These are phyloP conservation scores for Botrytis fabae DNA, from an alignment of 2,329 filamentous ascomycete species.

Conservation along the genomic window DNA sequence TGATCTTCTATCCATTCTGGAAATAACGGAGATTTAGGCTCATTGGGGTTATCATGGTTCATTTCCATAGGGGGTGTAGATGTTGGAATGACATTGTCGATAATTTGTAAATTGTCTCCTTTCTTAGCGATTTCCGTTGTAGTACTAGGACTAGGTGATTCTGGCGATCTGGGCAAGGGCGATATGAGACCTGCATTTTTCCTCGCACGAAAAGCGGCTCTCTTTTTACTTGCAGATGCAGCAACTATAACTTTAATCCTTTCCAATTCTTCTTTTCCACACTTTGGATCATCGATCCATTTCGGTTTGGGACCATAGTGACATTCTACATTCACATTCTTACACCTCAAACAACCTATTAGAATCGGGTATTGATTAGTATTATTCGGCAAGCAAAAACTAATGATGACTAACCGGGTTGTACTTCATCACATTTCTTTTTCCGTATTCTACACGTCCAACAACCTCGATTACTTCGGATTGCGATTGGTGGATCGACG, in stretches of 20 bases:
- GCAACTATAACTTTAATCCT: constrained; percentile 20
- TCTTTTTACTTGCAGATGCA: constrained; percentile 17
- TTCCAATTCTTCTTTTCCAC: constrained; percentile 13
- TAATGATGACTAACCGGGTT: constrained; percentile 46
- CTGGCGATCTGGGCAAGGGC: neutral
- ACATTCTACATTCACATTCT: constrained; percentile 55
- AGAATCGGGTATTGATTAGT: neutral
- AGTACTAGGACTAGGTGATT: neutral
- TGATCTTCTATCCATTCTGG: constrained; percentile 26
- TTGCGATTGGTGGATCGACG: neutral
- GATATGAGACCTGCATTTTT: constrained; percentile 3
- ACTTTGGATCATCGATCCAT: constrained; percentile 23
- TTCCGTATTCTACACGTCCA: constrained; percentile 64
- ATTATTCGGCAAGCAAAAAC: neutral
- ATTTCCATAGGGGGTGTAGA: neutral
- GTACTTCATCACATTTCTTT: constrained; percentile 66
- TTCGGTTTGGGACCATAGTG: constrained; percentile 46
- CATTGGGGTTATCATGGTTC: neutral
- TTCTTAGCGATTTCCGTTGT: neutral
- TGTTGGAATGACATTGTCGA: neutral
- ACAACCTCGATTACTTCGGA: constrained; percentile 49
- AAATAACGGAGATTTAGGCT: neutral
- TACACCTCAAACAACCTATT: constrained; percentile 51
- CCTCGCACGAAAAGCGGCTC: constrained; percentile 17
- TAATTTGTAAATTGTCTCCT: neutral